Evolutionary conservation across 2,329 filamentous ascomycete species (phyloP), one percentile per base, ranked within the genome.

Genomic region (Sporothrix luriei): DNA sequence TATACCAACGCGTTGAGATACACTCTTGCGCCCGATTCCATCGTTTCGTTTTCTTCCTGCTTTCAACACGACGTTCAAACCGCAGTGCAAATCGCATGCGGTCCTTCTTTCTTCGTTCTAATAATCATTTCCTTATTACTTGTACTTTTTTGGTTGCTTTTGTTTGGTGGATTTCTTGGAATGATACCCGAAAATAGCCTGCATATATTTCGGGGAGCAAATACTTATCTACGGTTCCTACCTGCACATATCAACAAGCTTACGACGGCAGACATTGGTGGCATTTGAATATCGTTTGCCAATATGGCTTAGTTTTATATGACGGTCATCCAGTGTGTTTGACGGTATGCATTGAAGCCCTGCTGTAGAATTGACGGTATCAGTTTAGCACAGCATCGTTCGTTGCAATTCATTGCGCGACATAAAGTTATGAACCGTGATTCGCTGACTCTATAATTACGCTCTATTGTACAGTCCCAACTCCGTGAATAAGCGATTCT

Each of bases 1-100:
- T n/a, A 54, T 62, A 62, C 57, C 57, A 62, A 16, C 24, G 57
- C 38, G 38, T 62, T 62, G 21, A 62, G 6, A 62, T 26, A 43
- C 57, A 19, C 55, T 61, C 57, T 46, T 26, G 57, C 57, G 57
- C 38, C 24, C 29, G 38, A 43, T 43, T 43, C 33, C n/a, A 26
- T 10, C 11, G 46, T 46, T 2, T 61, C 57, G 38, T 24, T 43
- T 10, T n/a, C n/a, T 14, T 46, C 4, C 57, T 62, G 38, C 26
- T 57, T 57, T 46, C 57, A 62, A 62, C 57, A 62, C 57, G 38
- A 62, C 40, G 14, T 26, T 6, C 11, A 46, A 14, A 10, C 24
- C 24, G 57, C 5, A 26, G 57, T 26, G 57, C 38, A 62, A 7
- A 14, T 21, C 21, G n/a, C n/a, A 2, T 9, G 4, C 38, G 43